Evolutionary conservation across 441 rosid species (phyloP), one percentile per base, ranked within the genome.

Genomic region (Corymbia calophylla): DNA sequence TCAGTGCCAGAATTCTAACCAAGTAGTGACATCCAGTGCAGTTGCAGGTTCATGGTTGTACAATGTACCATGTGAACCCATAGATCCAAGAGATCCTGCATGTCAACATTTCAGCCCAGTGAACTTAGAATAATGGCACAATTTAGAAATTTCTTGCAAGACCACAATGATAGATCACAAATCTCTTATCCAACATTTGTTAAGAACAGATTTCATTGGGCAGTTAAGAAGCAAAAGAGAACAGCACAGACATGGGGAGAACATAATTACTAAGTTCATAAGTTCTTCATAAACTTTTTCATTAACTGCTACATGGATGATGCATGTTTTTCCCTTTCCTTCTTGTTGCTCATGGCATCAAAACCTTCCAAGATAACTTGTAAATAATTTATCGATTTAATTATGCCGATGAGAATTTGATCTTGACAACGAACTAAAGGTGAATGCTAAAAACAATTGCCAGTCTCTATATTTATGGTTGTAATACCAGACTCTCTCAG

Each of bases 41-140:
- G 91, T 89, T 11, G 94, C 88, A 29, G 91, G 91, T 44, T 64
- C 92, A 87, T 91, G 94, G 25, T 93, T 91, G 90, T 96, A 95
- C 90, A 98, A 90, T 0, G 97, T 90, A 88, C 98, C 98, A 54
- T 89, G 93, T 84, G 97, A 93, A 90, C 97, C 94, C 95, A 97
- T 87, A 87, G 96, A 93, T 90, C 99, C 99, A 88, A 98, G 95
- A 53, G 98, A 96, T 55, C 99, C 98, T 97, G 93, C 91, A 92
- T 23, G 4, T 47, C 35, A 87, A 62, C 73, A 60, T 88, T 25
- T 32, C 55, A 88, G 90, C 87, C 53, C 18, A 66, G 87, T 70
- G 77, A 49, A 73, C 56, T 89, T 66, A 25, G 54, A 77, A 70
- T 23, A 31, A 35, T 29, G 53, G n/a, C 56, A 60, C 39, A 88